Conservation (phyloP, 2,329 filamentous ascomycete genomes). For the Cercospora berteroae region DNA sequence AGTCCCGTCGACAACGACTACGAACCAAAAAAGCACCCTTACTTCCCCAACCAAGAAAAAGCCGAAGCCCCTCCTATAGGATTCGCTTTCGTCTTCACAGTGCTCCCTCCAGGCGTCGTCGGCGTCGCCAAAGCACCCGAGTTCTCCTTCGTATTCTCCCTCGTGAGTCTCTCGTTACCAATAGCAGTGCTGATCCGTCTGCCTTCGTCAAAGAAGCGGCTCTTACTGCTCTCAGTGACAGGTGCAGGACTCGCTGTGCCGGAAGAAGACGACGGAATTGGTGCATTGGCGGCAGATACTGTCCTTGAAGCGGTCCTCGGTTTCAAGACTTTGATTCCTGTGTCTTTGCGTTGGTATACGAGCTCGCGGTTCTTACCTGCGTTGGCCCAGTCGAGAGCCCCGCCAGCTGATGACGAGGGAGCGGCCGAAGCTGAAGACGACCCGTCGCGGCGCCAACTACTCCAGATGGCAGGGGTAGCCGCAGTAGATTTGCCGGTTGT, state of each 20-base stretch:
- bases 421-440: slow-evolving; percentile 17
- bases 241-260: slow-evolving; percentile 27
- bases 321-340: slow-evolving; percentile 88
- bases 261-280: slow-evolving; percentile 4
- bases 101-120: slow-evolving; percentile 20
- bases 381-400: slow-evolving; percentile 52
- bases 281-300: slow-evolving; percentile 41
- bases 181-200: slow-evolving; percentile 33
- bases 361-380: slow-evolving; percentile 56
- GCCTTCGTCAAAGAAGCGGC: slow-evolving; percentile 52
- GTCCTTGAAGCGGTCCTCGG: slow-evolving; percentile 64
- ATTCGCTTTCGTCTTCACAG: slow-evolving; percentile 52
- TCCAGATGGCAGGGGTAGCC: slow-evolving; percentile 45
- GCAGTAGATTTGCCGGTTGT: slow-evolving; percentile 25
- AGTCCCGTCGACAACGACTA: background rate
- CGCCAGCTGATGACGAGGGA: slow-evolving; percentile 12
- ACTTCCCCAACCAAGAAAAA: slow-evolving; percentile 67
- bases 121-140: background rate
- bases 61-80: slow-evolving; percentile 89
- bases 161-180: slow-evolving; percentile 17
- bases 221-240: slow-evolving; percentile 34
- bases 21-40: background rate
- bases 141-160: slow-evolving; percentile 37
- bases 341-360: slow-evolving; percentile 67
- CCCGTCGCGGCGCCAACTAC: slow-evolving; percentile 49